A percentile compares a stretch with the other conserved stretches of the same genome.
Conservation (phyloP, 352 stramenopile species). For the Phytophthora idaei region DNA sequence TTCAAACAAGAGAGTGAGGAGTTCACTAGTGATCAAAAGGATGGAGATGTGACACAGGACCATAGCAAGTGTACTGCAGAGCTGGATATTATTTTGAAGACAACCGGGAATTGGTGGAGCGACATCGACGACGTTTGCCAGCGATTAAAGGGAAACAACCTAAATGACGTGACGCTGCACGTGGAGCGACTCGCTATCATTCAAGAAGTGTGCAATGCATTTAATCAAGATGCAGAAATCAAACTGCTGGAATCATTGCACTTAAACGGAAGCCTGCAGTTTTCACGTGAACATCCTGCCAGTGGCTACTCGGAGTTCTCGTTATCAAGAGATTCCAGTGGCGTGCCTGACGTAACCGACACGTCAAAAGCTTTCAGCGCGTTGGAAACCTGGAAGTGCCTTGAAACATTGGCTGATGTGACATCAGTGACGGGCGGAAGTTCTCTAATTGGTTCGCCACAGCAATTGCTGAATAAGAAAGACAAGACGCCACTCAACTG, state of each 20-base stretch:
- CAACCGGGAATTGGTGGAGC: slow-evolving; percentile 73
- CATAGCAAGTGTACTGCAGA: slow-evolving; percentile 22
- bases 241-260: slow-evolving; percentile 42
- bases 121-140: slow-evolving; percentile 57
- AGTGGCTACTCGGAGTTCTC: not conserved
- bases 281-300: slow-evolving; percentile 1
- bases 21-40: slow-evolving; percentile 2
- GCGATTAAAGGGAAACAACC: slow-evolving; percentile 32
- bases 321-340: not conserved
- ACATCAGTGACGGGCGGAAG: slow-evolving; percentile 28
- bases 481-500: slow-evolving; percentile 51
- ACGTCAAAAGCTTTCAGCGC: slow-evolving; percentile 47
- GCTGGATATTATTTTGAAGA: slow-evolving; percentile 40
- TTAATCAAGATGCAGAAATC: slow-evolving; percentile 34
- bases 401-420: slow-evolving; percentile 57
- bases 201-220: slow-evolving; percentile 47
- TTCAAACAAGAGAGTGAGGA: not conserved
- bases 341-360: not conserved
- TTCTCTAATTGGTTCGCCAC: slow-evolving; percentile 42
- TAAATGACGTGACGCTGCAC: slow-evolving; percentile 17
- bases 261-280: slow-evolving; percentile 48
- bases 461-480: slow-evolving; percentile 51
- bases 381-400: slow-evolving; percentile 71
- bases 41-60: slow-evolving; percentile 1
- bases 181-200: slow-evolving; percentile 53